A percentile compares a stretch with the other conserved stretches of the same genome.
These are phyloP conservation scores for Phytopythium mirpurense DNA, from an alignment of 352 stramenopile species.

Conservation along the genomic window DNA sequence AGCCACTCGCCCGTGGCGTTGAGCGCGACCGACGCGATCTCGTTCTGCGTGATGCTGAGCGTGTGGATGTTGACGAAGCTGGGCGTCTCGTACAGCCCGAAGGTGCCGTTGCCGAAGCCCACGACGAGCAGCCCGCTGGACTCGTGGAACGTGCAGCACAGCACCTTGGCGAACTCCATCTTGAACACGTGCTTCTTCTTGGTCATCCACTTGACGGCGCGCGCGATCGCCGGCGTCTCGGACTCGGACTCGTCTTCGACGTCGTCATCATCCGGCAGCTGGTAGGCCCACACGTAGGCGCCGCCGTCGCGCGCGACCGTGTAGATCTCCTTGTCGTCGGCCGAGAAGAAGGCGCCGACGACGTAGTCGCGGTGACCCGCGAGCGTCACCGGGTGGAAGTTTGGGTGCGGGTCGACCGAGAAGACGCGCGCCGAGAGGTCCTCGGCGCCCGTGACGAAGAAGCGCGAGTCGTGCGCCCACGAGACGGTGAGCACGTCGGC, in stretches of 20 bases:
- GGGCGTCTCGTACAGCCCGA: slow-evolving; percentile 97
- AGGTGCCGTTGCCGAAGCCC: slow-evolving; percentile 96
- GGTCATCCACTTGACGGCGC: slow-evolving; percentile 79
- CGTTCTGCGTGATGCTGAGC: slow-evolving; percentile 88
- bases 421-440: slow-evolving; percentile 88
- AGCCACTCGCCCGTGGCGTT: slow-evolving; percentile 97
- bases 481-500: slow-evolving; percentile 83
- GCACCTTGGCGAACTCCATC: slow-evolving; percentile 87
- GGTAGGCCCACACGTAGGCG: slow-evolving; percentile 85
- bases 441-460: slow-evolving; percentile 87
- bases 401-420: slow-evolving; percentile 59
- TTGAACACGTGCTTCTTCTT: slow-evolving; percentile 87
- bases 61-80: slow-evolving; percentile 96
- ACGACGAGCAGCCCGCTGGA: slow-evolving; percentile 88
- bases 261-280: slow-evolving; percentile 34
- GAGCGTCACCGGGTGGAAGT: slow-evolving; percentile 84
- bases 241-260: slow-evolving; percentile 15
- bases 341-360: slow-evolving; percentile 82
- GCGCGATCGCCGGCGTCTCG: slow-evolving; percentile 47
- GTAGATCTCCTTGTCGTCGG: slow-evolving; percentile 76
- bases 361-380: slow-evolving; percentile 86
- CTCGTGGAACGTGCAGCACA: slow-evolving; percentile 89
- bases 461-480: slow-evolving; percentile 87
- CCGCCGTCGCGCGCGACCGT: slow-evolving; percentile 85
- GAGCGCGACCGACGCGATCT: slow-evolving; percentile 92